Conservation (phyloP, 345 rosid genomes). For the Citrus sp. region DNA sequence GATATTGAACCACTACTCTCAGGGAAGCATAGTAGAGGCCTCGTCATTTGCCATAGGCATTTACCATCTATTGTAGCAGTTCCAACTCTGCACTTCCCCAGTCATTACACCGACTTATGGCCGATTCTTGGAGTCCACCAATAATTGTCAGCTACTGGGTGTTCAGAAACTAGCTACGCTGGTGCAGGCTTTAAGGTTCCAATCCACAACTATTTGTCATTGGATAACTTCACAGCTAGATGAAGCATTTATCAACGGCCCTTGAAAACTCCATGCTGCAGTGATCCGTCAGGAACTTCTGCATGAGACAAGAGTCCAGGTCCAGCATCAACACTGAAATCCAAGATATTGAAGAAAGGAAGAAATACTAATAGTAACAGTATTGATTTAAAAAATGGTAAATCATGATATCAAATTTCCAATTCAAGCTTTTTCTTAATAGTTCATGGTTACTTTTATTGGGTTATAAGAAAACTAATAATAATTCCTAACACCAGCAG, state of each 20-base stretch:
- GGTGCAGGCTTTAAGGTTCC: constrained; percentile 20
- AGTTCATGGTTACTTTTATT: neutral
- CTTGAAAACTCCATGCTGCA: constrained; percentile 28
- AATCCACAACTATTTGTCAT: constrained; percentile 13
- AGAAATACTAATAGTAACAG: neutral
- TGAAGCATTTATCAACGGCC: constrained; percentile 25
- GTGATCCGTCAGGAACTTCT: constrained; percentile 40
- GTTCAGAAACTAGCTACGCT: constrained; percentile 26
- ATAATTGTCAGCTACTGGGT: constrained; percentile 19
- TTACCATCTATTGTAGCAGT: constrained; percentile 31
- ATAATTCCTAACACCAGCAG: neutral
- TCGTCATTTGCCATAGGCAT: constrained; percentile 6
- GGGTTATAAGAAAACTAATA: neutral
- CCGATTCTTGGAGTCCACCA: constrained; percentile 15
- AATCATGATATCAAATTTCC: neutral
- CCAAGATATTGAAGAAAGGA: neutral
- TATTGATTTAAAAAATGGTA: neutral
- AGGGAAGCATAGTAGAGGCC: neutral
- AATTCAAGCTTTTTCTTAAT: neutral
- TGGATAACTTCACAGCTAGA: constrained; percentile 29
- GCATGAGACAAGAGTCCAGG: constrained; percentile 10
- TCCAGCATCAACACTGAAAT: neutral
- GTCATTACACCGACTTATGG: constrained; percentile 19
- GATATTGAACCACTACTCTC: neutral
- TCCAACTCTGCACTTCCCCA: constrained; percentile 29